Evolutionary conservation across 2,329 filamentous ascomycete species (phyloP).

Genomic region (Aaosphaeria arxii): DNA sequence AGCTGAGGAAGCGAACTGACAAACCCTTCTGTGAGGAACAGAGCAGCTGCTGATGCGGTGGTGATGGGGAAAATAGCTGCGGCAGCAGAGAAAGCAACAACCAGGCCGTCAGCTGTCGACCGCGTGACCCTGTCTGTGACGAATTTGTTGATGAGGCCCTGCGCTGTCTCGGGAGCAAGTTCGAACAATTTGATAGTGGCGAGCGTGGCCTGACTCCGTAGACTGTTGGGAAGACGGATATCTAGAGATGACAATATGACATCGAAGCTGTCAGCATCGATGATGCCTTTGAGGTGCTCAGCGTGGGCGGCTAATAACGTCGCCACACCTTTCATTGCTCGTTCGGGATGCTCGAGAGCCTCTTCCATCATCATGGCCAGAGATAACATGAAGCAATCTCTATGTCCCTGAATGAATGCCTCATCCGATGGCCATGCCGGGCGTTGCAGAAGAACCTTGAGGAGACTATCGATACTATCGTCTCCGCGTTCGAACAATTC

Average conservation of each 20-base stretch:
- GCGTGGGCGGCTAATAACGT: conserved; percentile 57
- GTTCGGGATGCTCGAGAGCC: conserved; percentile 68
- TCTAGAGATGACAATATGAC: conserved; percentile 85
- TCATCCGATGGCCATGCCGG: conserved; percentile 41
- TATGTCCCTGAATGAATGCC: conserved; percentile 44
- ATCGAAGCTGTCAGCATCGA: conserved; percentile 75
- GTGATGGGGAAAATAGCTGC: conserved; percentile 83
- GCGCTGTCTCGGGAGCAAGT: conserved; percentile 67
- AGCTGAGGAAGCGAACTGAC: conserved; percentile 71
- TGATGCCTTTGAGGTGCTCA: conserved; percentile 54
- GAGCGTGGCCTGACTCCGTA: conserved; percentile 79
- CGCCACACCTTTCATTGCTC: conserved; percentile 59
- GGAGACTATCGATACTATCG: conserved; percentile 44
- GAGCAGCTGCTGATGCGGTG: conserved; percentile 67
- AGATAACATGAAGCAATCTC: conserved; percentile 70
- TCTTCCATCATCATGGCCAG: conserved; percentile 89
- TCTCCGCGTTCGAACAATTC: conserved; percentile 45
- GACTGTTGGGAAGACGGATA: conserved; percentile 69
- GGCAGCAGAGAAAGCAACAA: conserved; percentile 90
- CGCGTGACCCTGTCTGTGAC: conserved; percentile 69
- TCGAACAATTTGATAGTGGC: conserved; percentile 82
- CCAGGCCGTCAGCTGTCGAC: conserved; percentile 81
- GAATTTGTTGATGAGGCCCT: conserved; percentile 68
- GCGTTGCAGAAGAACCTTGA: conserved; percentile 42
- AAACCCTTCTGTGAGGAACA: conserved; percentile 90